Evolutionary conservation across 345 rosid genomes (phyloP).

Genomic region (Euclidium syriacum): DNA sequence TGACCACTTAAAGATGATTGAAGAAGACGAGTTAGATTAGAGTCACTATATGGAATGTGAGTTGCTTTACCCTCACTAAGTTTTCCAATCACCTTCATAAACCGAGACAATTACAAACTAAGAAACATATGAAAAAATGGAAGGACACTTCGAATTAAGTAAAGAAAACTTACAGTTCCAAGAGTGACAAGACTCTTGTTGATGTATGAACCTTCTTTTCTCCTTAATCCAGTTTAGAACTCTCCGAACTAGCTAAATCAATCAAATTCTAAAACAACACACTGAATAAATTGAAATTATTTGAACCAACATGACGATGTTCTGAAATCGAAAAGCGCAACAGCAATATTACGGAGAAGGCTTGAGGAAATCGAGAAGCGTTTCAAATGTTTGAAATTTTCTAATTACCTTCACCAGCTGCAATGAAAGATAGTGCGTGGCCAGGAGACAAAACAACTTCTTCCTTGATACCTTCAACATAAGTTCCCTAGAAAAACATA

Average conservation of each 20-base stretch:
- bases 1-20: constrained; percentile 97
- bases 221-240: constrained; percentile 96
- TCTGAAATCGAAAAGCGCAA: too few species aligned
- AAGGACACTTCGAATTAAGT: neutral
- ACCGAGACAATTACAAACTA: constrained; percentile 6
- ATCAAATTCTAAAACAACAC: constrained; percentile 82
- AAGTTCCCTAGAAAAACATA: constrained; percentile 67
- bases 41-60: constrained; percentile 98
- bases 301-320: constrained; percentile 99
- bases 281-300: constrained; percentile 92
- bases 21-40: constrained; percentile 97
- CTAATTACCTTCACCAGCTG: constrained; percentile 93
- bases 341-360: constrained; percentile 6
- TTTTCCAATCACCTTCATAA: constrained; percentile 90
- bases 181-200: constrained; percentile 99
- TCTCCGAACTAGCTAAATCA: constrained; percentile 99
- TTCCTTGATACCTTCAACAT: constrained; percentile 98
- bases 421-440: constrained; percentile 94
- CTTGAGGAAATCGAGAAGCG: neutral
- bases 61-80: constrained; percentile 98
- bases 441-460: constrained; percentile 99
- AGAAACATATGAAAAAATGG: neutral
- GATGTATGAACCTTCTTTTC: constrained; percentile 98
- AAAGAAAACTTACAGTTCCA: constrained; percentile 77
- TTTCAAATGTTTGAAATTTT: neutral